Conservation (phyloP, 768 basidiomycete genomes). For the Leccinellum luteum region DNA sequence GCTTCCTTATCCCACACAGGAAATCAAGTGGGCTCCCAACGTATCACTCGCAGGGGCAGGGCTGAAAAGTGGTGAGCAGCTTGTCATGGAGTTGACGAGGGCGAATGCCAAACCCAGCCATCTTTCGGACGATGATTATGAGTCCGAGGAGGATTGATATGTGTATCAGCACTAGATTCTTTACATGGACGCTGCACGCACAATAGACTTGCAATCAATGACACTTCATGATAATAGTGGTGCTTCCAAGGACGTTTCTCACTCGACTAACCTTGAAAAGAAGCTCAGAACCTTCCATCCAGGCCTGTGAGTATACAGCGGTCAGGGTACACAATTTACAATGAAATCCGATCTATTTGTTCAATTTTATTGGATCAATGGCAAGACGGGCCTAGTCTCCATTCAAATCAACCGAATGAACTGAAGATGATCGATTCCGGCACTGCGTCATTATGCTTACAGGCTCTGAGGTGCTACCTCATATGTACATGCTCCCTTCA, state of each 20-base stretch:
- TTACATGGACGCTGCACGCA: not conserved
- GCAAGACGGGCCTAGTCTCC: not conserved
- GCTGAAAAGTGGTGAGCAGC: conserved; percentile 57
- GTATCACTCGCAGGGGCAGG: conserved; percentile 42
- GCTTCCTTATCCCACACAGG: conserved; percentile 66
- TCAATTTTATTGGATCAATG: too few species aligned
- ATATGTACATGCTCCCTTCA: conserved; percentile 55
- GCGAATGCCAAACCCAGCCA: conserved; percentile 16
- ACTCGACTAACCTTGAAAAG: not conserved
- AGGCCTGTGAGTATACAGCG: too few species aligned
- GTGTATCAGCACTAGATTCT: not conserved
- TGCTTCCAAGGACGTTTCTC: not conserved
- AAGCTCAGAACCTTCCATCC: not conserved
- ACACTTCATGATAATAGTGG: not conserved
- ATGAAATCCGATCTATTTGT: too few species aligned
- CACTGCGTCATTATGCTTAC: not conserved
- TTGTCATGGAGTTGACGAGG: conserved; percentile 55
- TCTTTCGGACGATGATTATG: conserved; percentile 52
- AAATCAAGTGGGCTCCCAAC: conserved; percentile 50
- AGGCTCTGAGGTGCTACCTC: not conserved
- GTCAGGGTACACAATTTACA: too few species aligned
- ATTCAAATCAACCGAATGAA: not conserved
- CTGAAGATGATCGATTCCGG: too few species aligned
- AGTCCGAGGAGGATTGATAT: conserved; percentile 46
- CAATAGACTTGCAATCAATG: not conserved